Evolutionary conservation across 106 monocot genomes (phyloP), one percentile per base, ranked within the genome.

Genomic region (Gastrodia elata): DNA sequence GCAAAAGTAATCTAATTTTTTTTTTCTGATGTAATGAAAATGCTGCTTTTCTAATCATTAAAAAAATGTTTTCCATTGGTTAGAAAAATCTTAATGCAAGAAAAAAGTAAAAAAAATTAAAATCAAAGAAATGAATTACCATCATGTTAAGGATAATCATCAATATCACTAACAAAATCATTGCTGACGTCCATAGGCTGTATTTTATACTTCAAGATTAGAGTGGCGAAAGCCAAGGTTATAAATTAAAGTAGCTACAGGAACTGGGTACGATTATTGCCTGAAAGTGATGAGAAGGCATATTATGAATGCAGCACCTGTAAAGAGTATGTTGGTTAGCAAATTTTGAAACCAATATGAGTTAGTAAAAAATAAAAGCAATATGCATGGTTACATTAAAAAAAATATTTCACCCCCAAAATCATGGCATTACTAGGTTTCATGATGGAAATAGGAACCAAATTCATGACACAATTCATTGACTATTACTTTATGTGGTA

Each of bases 111-210:
- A 34, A n/a, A 57, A 6, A 74, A 34, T 8, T 58, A 27, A 27
- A 20, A 77, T 64, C 26, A 38, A 22, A 68, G 22, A 43, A 70
- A 71, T 9, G 30, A 74, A 7, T 83, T 93, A 93, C 98, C 98
- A 98, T 83, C 75, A 98, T 81, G 73, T 98, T 91, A 34, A 93
- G n/a, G 16, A 98, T 44, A 82, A 98, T 98, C 98, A 98, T 98
- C 22, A 80, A 68, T 77, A 91, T 76, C 36, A 93, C 88, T 25
- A 88, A n/a, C n/a, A 91, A 74, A 80, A 98, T 93, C 44, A 93
- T 91, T 8, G 77, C 68, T 76, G 98, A 90, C 37, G 76, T 87
- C 93, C 98, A 93, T 43, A 98, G 77, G 76, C 98, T 98, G 88
- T 81, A 86, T 75, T 68, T 46, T 14, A 72, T 18, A 73, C 32